Base-by-base conservation (phyloP, 192 early-diverging fungal species). In the Allomyces javanicus region DNA sequence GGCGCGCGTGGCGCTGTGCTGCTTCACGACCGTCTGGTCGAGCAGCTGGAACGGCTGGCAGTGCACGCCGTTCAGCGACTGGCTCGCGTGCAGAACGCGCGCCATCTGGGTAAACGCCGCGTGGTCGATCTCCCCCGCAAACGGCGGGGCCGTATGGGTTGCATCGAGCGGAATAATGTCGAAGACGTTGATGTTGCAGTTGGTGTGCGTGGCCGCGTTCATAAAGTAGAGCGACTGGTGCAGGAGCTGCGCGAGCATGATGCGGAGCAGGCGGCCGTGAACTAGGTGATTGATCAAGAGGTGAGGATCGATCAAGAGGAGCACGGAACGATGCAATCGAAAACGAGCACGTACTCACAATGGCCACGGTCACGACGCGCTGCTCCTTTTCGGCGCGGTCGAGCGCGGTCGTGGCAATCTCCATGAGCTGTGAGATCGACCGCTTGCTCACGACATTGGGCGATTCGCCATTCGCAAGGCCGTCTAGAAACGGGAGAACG, bases 261-360 rank as follows among this genome's bases (percentile, higher is more conserved):
- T 73, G 68, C 70, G 70, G 61, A 73, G 72, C 71, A 75, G 66
- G 61, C 74, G 71, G 63, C 69, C 72, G 64, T 72, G 71, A 23
- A 69, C 71, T 9, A 72, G 4, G 9, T 7, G 33, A 3, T 0
- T 40, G 33, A 40, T 9, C 4, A 40, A 3, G 33, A 40, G 33
- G 7, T 40, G 33, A 40, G 33, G 3, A 40, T 7, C 33, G 33
- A 40, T 3, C 33, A 40, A 40, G 33, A 7, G 9, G 33, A 40
- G 7, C 33, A 40, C 33, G 33, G 9, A 40, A 40, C 7, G 33
- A 7, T 40, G 33, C 33, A 7, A 40, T 40, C 9, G 4, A 40
- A 40, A 40, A 7, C 4, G 26, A 26, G 4, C 9, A 40, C 33
- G 33, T 40, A 40, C 33, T 40, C 33, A 40, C 33, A 7, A 40